Evolutionary conservation across 352 stramenopile genomes (phyloP).

Genomic region (Halophytophthora batemanensis): DNA sequence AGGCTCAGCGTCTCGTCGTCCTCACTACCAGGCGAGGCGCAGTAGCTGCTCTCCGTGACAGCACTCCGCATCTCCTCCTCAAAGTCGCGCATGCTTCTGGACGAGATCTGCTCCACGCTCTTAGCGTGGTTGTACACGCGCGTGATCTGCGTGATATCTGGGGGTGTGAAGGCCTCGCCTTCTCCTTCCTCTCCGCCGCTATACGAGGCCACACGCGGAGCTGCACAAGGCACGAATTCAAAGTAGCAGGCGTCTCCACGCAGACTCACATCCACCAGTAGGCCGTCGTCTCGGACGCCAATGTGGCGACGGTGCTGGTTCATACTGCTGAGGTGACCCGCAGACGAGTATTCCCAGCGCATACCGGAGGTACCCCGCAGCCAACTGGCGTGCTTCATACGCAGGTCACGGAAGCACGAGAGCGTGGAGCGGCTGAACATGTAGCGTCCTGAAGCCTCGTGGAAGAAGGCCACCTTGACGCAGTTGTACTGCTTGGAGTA

Average conservation of each 20-base stretch:
- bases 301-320: constrained; percentile 80
- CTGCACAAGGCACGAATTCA: constrained; percentile 49
- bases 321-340: constrained; percentile 71
- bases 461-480: constrained; percentile 72
- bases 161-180: constrained; percentile 27
- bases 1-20: background rate
- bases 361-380: constrained; percentile 56
- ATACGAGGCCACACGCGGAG: background rate
- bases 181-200: constrained; percentile 10
- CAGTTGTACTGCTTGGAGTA: constrained; percentile 78
- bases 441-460: constrained; percentile 52
- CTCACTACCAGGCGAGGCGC: constrained; percentile 9
- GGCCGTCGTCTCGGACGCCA: constrained; percentile 49
- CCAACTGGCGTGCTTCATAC: constrained; percentile 68
- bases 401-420: constrained; percentile 69
- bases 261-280: constrained; percentile 69
- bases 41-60: constrained; percentile 11
- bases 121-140: constrained; percentile 52
- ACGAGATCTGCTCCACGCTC: constrained; percentile 45
- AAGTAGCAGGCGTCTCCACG: constrained; percentile 62
- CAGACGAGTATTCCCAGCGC: constrained; percentile 65
- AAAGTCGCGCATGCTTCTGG: constrained; percentile 58
- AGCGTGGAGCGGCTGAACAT: constrained; percentile 77
- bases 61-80: constrained; percentile 25
- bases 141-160: constrained; percentile 48